Evolutionary conservation across 441 rosid genomes (phyloP).

Genomic region (Erodium moschatum): DNA sequence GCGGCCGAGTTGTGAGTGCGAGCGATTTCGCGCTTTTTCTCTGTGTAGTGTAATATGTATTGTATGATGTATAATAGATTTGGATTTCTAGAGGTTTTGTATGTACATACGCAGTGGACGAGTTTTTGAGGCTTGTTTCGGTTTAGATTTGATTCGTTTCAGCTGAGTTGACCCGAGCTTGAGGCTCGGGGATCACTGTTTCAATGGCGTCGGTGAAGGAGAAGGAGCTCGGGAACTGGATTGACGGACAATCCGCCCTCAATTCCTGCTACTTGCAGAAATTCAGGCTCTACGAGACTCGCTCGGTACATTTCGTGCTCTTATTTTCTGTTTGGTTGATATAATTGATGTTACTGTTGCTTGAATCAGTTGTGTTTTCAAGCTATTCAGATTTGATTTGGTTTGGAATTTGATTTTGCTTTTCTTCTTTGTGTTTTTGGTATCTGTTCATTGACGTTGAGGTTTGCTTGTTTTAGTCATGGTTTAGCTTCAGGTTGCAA

Average conservation of each 20-base stretch:
- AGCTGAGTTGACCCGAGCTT: conserved; percentile 8
- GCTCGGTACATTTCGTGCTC: conserved; percentile 37
- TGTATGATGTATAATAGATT: conserved; percentile 5
- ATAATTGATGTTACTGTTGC: background rate
- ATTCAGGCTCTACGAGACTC: conserved; percentile 62
- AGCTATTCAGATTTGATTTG: background rate
- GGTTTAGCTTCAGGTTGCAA: background rate
- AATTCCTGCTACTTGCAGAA: conserved; percentile 41
- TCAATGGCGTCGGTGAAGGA: background rate
- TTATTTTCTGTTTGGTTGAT: conserved; percentile 2
- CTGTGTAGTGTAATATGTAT: background rate
- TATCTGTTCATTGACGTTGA: background rate
- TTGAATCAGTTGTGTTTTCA: background rate
- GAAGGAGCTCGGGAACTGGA: conserved; percentile 20
- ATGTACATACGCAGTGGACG: background rate
- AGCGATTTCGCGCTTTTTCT: background rate
- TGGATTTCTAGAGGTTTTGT: conserved; percentile 6
- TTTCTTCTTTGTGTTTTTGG: background rate
- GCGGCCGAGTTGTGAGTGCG: background rate
- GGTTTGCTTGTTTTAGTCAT: conserved; percentile 7
- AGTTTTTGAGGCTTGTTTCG: background rate
- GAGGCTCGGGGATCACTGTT: background rate
- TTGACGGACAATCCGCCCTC: conserved; percentile 22
- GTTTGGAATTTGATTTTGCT: background rate
- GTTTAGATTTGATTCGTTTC: background rate